A percentile compares a stretch with the other conserved stretches of the same genome.
phyloP scores from a whole-genome alignment of 2,329 filamentous ascomycete species.

The Elsinoe arachidis region DNA sequence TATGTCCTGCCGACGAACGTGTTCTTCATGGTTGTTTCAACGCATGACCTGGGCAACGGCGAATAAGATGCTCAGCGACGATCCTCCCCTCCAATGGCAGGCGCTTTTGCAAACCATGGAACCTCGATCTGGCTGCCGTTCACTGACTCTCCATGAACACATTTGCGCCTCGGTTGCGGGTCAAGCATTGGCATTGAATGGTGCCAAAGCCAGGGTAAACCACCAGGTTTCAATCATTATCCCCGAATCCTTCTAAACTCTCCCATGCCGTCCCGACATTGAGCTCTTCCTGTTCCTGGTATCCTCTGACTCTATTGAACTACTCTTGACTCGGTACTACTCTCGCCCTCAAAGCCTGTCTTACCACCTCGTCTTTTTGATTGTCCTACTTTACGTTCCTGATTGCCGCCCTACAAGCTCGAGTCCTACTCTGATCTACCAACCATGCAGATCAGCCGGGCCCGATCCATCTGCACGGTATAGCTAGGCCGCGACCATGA shows the following conservation, averaged over 20 bases:
- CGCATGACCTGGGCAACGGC: not conserved
- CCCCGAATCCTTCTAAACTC: conserved; percentile 6
- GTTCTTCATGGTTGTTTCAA: not conserved
- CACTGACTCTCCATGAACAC: conserved; percentile 10
- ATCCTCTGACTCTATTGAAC: conserved; percentile 3
- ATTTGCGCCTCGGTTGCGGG: conserved; percentile 7
- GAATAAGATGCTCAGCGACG: not conserved
- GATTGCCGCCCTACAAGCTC: conserved; percentile 6
- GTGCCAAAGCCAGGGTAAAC: conserved; percentile 1
- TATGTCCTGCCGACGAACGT: no score
- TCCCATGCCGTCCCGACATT: conserved; percentile 5
- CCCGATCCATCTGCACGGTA: not conserved
- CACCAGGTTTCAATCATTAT: conserved; percentile 10
- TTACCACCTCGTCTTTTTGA: not conserved
- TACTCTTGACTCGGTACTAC: conserved; percentile 1
- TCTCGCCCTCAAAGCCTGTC: not conserved
- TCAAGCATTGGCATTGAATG: not conserved
- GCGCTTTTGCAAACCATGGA: not conserved
- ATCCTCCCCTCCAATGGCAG: not conserved
- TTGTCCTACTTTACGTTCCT: not conserved
- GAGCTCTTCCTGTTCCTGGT: not conserved
- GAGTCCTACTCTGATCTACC: conserved; percentile 1
- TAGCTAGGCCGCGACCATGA: conserved; percentile 4
- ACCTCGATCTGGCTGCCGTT: not conserved
- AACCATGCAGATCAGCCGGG: conserved; percentile 11